A percentile compares a stretch with the other conserved stretches of the same genome.
phyloP scores from a whole-genome alignment of 176 grass and related monocot species.

The Olyra latifolia region DNA sequence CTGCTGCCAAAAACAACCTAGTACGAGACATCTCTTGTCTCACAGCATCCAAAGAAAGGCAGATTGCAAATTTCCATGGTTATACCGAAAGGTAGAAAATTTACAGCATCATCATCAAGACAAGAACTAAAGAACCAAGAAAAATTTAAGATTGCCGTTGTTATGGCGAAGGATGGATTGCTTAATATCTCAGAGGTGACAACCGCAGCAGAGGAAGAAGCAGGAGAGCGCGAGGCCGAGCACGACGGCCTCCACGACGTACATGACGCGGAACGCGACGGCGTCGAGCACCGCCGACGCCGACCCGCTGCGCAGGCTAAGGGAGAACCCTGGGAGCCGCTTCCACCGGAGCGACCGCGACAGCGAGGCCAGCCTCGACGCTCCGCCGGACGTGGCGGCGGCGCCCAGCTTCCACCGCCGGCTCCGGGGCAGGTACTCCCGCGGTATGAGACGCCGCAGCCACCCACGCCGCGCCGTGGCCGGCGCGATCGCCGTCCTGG shows the following conservation, averaged over 20 bases:
- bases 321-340: slow-evolving; percentile 41
- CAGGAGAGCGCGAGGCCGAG: slow-evolving; percentile 74
- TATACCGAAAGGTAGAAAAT: background rate
- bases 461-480: slow-evolving; percentile 22
- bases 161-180: background rate
- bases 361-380: slow-evolving; percentile 44
- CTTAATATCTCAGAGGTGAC: slow-evolving; percentile 39
- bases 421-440: slow-evolving; percentile 27
- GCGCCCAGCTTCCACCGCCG: slow-evolving; percentile 30
- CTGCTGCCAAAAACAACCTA: too few species aligned
- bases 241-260: slow-evolving; percentile 79
- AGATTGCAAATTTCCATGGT: background rate
- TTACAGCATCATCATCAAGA: slow-evolving; percentile 4
- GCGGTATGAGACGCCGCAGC: slow-evolving; percentile 37
- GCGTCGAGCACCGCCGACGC: slow-evolving; percentile 52
- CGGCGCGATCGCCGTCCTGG: background rate
- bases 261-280: slow-evolving; percentile 65
- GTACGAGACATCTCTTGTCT: background rate
- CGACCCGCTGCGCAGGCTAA: slow-evolving; percentile 40
- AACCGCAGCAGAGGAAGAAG: slow-evolving; percentile 96
- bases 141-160: background rate
- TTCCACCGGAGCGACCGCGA: slow-evolving; percentile 56
- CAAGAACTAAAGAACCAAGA: background rate
- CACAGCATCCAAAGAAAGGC: background rate
- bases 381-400: background rate